phyloP scores from a whole-genome alignment of 805 yeast genomes.

The Schwanniomyces pseudopolymorphus region DNA sequence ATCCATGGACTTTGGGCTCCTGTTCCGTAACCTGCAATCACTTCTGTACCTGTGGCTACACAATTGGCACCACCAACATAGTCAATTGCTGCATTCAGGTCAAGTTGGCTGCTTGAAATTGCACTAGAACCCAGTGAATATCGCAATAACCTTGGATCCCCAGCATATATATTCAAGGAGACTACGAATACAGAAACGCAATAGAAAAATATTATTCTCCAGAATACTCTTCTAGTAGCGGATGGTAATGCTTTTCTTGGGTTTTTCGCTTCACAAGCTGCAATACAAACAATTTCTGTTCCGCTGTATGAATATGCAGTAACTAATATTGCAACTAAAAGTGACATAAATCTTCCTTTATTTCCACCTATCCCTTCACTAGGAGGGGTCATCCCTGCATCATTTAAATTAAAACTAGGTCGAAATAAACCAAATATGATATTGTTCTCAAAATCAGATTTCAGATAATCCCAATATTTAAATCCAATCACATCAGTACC shows the following conservation, averaged over 20 bases:
- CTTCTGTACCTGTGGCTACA: slow-evolving; percentile 12
- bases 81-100: slow-evolving; percentile 26
- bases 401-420: slow-evolving; percentile 67
- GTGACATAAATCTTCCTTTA: slow-evolving; percentile 58
- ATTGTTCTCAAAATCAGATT: slow-evolving; percentile 46
- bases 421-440: slow-evolving; percentile 71
- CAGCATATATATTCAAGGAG: slow-evolving; percentile 71
- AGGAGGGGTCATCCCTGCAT: slow-evolving; percentile 52
- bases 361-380: slow-evolving; percentile 58
- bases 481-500: slow-evolving; percentile 55
- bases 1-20: slow-evolving; percentile 49
- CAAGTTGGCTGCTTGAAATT: slow-evolving; percentile 17
- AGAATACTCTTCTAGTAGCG: slow-evolving; percentile 73
- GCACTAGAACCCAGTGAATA: slow-evolving; percentile 45
- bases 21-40: slow-evolving; percentile 35
- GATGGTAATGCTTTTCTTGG: slow-evolving; percentile 76
- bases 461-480: slow-evolving; percentile 60
- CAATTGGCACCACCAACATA: slow-evolving; percentile 39
- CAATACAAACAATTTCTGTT: slow-evolving; percentile 77
- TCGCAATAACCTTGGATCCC: slow-evolving; percentile 69
- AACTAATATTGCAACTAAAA: slow-evolving; percentile 59
- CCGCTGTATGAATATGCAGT: slow-evolving; percentile 80
- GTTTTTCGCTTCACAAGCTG: slow-evolving; percentile 82
- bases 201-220: slow-evolving; percentile 66
- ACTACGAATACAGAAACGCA: slow-evolving; percentile 65